Evolutionary conservation across 139 green algal genomes (phyloP), one percentile per base, ranked within the genome.

Genomic region (Auxenochlorella protothecoides): DNA sequence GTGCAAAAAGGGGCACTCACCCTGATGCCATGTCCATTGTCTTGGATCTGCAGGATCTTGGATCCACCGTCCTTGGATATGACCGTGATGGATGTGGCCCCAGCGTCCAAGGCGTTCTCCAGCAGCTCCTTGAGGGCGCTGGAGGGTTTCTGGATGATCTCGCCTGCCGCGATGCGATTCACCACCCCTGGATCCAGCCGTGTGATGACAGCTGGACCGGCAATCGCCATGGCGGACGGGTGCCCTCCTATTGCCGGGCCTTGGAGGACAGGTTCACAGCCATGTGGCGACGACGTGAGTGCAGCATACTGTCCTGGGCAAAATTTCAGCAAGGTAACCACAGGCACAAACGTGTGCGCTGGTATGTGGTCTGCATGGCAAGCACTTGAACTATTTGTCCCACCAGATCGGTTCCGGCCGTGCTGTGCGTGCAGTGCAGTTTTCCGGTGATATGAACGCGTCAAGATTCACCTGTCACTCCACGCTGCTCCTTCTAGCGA

Each of bases 91-190:
- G 59, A 52, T 2, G 78, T 79, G 54, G 78, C 64, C 71, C 85
- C 88, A 15, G 94, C 94, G 55, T 99, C 95, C 3, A 98, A 59
- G 60, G 79, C 89, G 83, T 99, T 99, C 80, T 99, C 95, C n/a
- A 99, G 63, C 79, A 99, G 76, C 81, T 99, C 95, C 81, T 99
- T 99, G 0, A 98, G 68, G 1, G 95, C 95, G 8, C 78, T 92
- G 3, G 83, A 77, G 3, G 95, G 95, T 4, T 90, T 79, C 74
- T 95, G 87, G 59, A 96, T 85, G 2, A 96, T 86, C 78, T 99
- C 94, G 0, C 94, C 94, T 44, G 94, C 94, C 57, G 94, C 94
- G 52, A 99, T 98, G 8, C 87, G 83, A 71, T 97, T 96, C 2
- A 99, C 90, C 27, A 97, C 92, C 3, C 79, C 51, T 61, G 90